phyloP scores from a whole-genome alignment of 2,329 filamentous ascomycete species.

The Xylariaceae sp. region DNA sequence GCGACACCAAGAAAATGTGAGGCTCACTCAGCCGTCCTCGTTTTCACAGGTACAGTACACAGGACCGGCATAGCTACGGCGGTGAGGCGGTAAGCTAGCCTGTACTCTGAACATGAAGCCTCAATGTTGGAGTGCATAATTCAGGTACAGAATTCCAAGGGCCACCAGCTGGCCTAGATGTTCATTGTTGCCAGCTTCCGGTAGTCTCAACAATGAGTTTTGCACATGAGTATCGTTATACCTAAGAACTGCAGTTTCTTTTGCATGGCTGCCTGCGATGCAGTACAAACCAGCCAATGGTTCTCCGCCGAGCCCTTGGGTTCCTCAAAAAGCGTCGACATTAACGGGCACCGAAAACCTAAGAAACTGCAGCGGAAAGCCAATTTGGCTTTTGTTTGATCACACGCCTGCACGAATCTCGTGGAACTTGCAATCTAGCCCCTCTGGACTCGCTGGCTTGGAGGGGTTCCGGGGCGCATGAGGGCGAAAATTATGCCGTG shows the following conservation, averaged over 20 bases:
- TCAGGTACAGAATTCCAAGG: not conserved
- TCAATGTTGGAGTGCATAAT: not conserved
- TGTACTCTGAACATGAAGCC: not conserved
- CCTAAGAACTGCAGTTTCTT: not conserved
- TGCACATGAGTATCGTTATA: not conserved
- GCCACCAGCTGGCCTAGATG: not conserved
- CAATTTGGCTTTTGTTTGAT: constrained; percentile 9
- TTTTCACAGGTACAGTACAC: constrained; percentile 6
- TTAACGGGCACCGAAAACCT: not conserved
- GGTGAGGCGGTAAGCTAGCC: not conserved
- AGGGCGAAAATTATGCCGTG: too few species aligned
- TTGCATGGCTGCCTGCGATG: not conserved
- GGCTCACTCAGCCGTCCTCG: constrained; percentile 13
- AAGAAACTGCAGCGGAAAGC: not conserved
- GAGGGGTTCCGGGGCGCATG: constrained; percentile 6
- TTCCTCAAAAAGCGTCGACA: not conserved
- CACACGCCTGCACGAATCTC: not conserved
- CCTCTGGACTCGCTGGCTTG: constrained; percentile 5
- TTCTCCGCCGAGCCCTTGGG: not conserved
- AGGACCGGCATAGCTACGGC: not conserved
- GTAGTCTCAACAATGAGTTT: not conserved
- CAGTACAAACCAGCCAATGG: not conserved
- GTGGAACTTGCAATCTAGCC: not conserved
- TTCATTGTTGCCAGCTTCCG: not conserved
- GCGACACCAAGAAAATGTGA: constrained; percentile 6